phyloP scores from a whole-genome alignment of 148 eudicot genomes.

The Spergularia bocconei region DNA sequence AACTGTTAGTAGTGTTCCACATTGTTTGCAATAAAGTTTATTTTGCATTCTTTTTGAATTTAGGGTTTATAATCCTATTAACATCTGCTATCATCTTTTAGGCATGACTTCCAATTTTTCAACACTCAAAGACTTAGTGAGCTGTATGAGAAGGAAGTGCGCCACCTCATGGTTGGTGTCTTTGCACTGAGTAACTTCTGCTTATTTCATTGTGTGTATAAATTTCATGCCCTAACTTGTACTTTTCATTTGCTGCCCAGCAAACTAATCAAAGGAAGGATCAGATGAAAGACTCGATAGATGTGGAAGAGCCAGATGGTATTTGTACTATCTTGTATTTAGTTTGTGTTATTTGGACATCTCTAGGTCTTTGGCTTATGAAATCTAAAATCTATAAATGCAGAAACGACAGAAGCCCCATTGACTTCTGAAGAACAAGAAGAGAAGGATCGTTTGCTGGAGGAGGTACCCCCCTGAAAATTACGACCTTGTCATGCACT shows the following conservation, averaged over 20 bases:
- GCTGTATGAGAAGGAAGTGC: conserved; percentile 98
- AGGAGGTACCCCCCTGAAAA: conserved; percentile 40
- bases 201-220: neutral
- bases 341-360: neutral
- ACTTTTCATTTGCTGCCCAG: conserved; percentile 24
- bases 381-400: conserved; percentile 16
- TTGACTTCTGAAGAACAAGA: conserved; percentile 97
- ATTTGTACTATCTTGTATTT: conserved; percentile 14
- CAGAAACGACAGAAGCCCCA: conserved; percentile 86
- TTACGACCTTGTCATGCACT: too few relatives aligned
- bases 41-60: neutral
- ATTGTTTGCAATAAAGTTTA: conserved; percentile 3
- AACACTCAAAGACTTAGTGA: conserved; percentile 88
- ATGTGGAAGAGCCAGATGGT: conserved; percentile 96
- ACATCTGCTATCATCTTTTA: conserved; percentile 25
- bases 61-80: conserved; percentile 1
- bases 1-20: conserved; percentile 52
- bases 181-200: neutral
- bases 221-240: neutral
- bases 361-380: conserved; percentile 16
- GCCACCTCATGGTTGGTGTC: conserved; percentile 75
- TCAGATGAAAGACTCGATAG: conserved; percentile 88
- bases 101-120: conserved; percentile 99
- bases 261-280: conserved; percentile 71
- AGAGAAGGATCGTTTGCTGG: conserved; percentile 80